A percentile compares a stretch with the other conserved stretches of the same genome.
phyloP scores from a whole-genome alignment of 2,329 filamentous ascomycete genomes.

The Stagonosporopsis tanaceti region DNA sequence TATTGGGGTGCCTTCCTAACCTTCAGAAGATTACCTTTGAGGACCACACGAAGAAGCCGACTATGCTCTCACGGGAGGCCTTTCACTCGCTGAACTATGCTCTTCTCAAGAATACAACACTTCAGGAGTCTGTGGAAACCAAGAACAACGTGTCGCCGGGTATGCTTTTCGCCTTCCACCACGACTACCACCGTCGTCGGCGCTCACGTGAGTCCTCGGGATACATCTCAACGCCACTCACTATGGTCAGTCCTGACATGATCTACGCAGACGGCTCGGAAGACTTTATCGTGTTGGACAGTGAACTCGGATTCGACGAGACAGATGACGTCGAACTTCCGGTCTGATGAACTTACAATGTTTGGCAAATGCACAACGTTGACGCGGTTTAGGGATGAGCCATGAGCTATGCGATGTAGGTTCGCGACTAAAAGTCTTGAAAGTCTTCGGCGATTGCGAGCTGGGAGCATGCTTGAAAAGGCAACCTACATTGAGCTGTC shows the following conservation, averaged over 20 bases:
- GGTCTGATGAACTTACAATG: background rate
- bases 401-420: background rate
- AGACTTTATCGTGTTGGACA: background rate
- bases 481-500: background rate
- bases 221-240: slow-evolving; percentile 1
- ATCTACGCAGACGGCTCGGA: slow-evolving; percentile 13
- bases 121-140: slow-evolving; percentile 1
- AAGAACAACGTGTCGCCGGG: slow-evolving; percentile 2
- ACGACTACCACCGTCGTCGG: slow-evolving; percentile 5
- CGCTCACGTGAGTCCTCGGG: background rate
- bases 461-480: too few species aligned
- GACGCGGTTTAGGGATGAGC: too few species aligned
- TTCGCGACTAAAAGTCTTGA: background rate
- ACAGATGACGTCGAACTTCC: background rate
- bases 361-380: too few species aligned
- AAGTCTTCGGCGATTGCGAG: background rate
- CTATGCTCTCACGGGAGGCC: slow-evolving; percentile 10
- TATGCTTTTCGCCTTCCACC: slow-evolving; percentile 10
- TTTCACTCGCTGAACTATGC: slow-evolving; percentile 18
- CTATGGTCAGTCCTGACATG: slow-evolving; percentile 1
- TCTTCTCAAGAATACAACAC: slow-evolving; percentile 1
- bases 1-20: slow-evolving; percentile 27
- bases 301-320: background rate
- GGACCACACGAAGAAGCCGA: slow-evolving; percentile 6
- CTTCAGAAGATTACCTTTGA: slow-evolving; percentile 22